Evolutionary conservation across 257 asterid species (phyloP), one percentile per base, ranked within the genome.

Genomic region (Henckelia pumila): DNA sequence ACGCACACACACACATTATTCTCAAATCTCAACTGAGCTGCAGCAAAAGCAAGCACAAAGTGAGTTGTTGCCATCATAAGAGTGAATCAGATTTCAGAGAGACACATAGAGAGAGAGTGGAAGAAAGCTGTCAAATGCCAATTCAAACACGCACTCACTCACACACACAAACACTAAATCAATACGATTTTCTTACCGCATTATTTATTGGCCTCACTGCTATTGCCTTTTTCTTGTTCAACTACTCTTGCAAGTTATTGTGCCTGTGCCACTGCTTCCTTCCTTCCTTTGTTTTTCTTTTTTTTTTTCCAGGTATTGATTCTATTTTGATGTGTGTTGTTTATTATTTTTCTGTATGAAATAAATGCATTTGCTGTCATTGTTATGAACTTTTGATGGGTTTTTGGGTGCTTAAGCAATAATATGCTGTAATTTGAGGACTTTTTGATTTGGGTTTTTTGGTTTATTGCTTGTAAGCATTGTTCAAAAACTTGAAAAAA

Each of bases 391-490:
- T 23, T 35, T 59, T 20, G 63, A 62, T 65, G 47, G 61, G 61
- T 64, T 58, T 63, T 23, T 67, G 70, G 29, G 63, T 64, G 73
- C 23, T 35, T 33, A 8, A 60, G 68, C 67, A 29, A 5, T 23
- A 25, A 7, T 23, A 52, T 28, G 30, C 64, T 59, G 35, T 25
- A 64, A 66, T 63, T 52, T 2, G 55, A 35, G 71, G 30, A 19
- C 24, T 60, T 2, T 61, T 65, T 23, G 56, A 25, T 23, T 75
- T 29, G 58, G 47, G 65, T 67, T 40, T 8, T 3, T 40, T 28
- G 63, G 29, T 65, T 75, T 24, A 23, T 17, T 77, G 64, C 64
- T 77, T 68, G 56, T 59, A 47, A 40, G 73, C 50, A 68, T 14
- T 73, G 77, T 56, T 78, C n/a, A n/a, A n/a, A n/a, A n/a, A n/a